Evolutionary conservation across 75 land plant species (phyloP).

Genomic region (Chamaecyparis obtusa): DNA sequence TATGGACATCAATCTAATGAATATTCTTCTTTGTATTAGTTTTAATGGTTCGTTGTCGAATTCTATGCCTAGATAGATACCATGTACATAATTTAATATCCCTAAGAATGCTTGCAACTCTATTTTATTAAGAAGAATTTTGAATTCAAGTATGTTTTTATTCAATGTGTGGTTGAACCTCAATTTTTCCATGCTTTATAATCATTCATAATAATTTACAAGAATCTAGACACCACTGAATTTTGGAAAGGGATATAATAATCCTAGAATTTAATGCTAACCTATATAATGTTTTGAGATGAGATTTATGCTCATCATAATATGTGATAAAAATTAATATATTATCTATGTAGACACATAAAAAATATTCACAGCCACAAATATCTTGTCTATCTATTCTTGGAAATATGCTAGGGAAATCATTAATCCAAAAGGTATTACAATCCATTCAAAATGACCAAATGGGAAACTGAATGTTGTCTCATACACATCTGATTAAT

Average conservation of each 20-base stretch:
- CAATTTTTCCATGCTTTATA: not conserved
- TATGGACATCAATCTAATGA: not conserved
- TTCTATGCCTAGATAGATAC: not conserved
- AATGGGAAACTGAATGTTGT: too few species aligned
- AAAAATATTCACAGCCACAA: not conserved
- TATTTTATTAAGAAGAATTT: rapidly evolving
- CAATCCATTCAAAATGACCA: not conserved
- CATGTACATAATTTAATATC: not conserved
- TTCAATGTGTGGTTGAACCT: not conserved
- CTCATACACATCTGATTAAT: too few species aligned
- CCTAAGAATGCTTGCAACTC: not conserved
- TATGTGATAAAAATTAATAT: not conserved
- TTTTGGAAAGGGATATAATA: not conserved
- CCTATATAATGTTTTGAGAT: not conserved
- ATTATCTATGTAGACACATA: not conserved
- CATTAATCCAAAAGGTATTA: not conserved
- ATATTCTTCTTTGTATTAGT: not conserved
- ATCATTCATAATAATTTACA: not conserved
- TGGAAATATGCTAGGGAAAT: not conserved
- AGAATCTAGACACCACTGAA: not conserved
- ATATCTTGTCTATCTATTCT: not conserved
- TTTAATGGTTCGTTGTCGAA: not conserved
- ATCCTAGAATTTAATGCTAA: not conserved
- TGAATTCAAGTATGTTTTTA: not conserved
- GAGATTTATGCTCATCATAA: not conserved